Conservation (phyloP, 345 rosid species). For the Eucalyptus camaldulensis region DNA sequence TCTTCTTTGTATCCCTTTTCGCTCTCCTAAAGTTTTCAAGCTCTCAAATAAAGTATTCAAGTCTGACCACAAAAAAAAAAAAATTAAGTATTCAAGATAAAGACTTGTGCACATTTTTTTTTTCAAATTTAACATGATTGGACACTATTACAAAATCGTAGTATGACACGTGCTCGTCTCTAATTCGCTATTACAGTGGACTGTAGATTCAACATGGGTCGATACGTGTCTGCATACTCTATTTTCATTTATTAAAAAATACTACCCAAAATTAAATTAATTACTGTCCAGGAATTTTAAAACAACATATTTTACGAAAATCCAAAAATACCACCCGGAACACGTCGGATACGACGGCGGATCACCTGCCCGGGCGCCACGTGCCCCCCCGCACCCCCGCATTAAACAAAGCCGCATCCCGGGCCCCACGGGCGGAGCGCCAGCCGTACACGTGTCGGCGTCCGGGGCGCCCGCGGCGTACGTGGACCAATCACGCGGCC, state of each 20-base stretch:
- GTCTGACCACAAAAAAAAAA: not conserved
- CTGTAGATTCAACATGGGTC: not conserved
- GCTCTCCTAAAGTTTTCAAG: not conserved
- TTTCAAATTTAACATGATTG: not conserved
- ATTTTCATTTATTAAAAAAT: not conserved
- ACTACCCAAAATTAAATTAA: not conserved
- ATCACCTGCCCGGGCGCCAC: not conserved
- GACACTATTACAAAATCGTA: not conserved
- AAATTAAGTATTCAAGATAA: not conserved
- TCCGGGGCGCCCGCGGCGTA: not conserved
- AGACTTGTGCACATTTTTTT: too few relatives aligned
- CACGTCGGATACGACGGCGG: not conserved
- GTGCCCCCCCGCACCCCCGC: not conserved
- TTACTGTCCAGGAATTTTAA: not conserved
- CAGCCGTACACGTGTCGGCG: constrained; percentile 4
- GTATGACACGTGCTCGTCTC: not conserved
- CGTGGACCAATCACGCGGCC: constrained; percentile 54
- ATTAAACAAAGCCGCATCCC: not conserved
- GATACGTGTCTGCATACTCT: not conserved
- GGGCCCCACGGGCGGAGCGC: not conserved
- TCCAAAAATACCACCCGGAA: not conserved
- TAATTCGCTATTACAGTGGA: not conserved
- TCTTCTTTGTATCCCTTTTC: not conserved
- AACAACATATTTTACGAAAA: not conserved
- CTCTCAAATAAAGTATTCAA: not conserved